phyloP scores from a whole-genome alignment of 192 early-diverging fungal genomes.

The Mortierella hygrophila region DNA sequence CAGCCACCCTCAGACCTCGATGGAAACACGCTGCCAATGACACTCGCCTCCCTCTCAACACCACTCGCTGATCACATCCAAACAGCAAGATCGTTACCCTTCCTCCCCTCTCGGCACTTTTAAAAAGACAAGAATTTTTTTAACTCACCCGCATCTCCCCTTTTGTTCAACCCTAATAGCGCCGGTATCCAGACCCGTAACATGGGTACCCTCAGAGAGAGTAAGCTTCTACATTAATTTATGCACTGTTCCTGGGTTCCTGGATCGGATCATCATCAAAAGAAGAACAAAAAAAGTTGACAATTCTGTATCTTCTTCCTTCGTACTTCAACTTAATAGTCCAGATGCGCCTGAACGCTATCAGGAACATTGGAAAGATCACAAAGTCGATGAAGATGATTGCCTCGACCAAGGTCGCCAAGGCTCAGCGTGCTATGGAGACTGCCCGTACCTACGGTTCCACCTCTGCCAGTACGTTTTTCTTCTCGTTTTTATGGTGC shows the following conservation, averaged over 20 bases:
- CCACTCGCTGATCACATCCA: background rate
- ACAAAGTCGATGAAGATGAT: slow-evolving; percentile 99
- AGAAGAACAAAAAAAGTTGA: background rate
- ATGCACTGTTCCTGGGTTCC: slow-evolving; percentile 5
- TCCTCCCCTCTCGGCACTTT: background rate
- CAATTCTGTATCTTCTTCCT: background rate
- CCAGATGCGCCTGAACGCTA: slow-evolving; percentile 94
- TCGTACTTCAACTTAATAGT: slow-evolving; percentile 64
- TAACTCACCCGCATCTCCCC: background rate
- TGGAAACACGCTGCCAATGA: background rate
- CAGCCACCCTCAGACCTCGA: background rate
- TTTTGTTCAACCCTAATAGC: slow-evolving; percentile 51
- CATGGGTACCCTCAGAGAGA: slow-evolving; percentile 96
- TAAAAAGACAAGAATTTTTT: background rate
- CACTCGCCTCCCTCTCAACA: background rate
- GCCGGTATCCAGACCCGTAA: slow-evolving; percentile 82
- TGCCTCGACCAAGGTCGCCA: slow-evolving; percentile 97
- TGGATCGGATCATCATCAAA: slow-evolving; percentile 3
- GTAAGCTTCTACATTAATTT: slow-evolving; percentile 59
- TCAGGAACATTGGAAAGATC: slow-evolving; percentile 99
- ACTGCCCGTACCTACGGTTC: slow-evolving; percentile 82
- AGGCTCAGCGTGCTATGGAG: slow-evolving; percentile 92
- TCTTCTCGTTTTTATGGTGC: background rate
- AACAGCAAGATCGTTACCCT: background rate
- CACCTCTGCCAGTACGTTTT: slow-evolving; percentile 69